These are phyloP conservation scores for Guyanaporus albipodus DNA, from an alignment of 768 basidiomycete species.

Conservation along the genomic window DNA sequence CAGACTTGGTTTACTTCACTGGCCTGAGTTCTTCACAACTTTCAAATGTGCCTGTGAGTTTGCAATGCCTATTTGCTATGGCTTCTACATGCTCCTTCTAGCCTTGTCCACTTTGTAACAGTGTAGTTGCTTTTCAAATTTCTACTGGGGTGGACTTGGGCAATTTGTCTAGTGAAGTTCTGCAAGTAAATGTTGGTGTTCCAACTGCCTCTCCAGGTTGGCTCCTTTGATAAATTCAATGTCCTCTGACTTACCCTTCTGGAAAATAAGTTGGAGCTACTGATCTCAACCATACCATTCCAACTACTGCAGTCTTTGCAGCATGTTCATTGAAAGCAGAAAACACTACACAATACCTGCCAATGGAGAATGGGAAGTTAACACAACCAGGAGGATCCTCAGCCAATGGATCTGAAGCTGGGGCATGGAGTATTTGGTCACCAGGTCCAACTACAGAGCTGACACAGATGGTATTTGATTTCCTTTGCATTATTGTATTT, in stretches of 20 bases:
- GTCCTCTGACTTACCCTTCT: neutral
- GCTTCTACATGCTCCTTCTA: neutral
- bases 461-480: neutral
- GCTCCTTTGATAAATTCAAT: neutral
- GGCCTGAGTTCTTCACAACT: no score
- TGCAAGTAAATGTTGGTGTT: neutral
- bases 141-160: neutral
- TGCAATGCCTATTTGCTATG: no score
- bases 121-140: neutral
- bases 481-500: neutral
- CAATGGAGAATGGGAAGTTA: neutral
- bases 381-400: neutral
- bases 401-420: neutral
- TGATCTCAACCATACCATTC: neutral
- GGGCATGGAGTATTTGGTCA: conserved; percentile 6
- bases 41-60: neutral
- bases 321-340: conserved; percentile 5
- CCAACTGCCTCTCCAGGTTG: neutral
- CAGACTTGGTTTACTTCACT: neutral
- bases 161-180: neutral
- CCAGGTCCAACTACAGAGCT: neutral
- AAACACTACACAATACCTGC: neutral
- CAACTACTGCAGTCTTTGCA: neutral
- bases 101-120: neutral
- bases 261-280: neutral